phyloP scores from a whole-genome alignment of 2,329 filamentous ascomycete genomes.

The Tolypocladium paradoxum region DNA sequence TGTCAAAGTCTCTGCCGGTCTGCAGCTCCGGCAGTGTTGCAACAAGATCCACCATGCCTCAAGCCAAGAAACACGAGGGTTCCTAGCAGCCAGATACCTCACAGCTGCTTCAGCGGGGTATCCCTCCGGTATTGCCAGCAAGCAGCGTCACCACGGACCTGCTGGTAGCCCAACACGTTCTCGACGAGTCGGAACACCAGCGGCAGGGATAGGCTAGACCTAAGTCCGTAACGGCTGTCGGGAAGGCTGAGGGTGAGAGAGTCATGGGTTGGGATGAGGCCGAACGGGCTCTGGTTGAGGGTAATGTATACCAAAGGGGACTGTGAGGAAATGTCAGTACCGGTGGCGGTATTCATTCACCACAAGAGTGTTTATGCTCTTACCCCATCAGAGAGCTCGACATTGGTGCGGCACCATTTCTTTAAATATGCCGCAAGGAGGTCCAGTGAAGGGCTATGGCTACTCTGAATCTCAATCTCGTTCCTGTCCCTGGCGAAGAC shows the following conservation, averaged over 20 bases:
- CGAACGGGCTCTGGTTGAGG: constrained; percentile 33
- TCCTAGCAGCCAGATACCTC: neutral
- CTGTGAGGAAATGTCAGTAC: constrained; percentile 12
- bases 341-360: neutral
- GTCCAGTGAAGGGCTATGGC: constrained; percentile 34
- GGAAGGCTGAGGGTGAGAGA: constrained; percentile 25
- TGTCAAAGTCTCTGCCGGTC: neutral
- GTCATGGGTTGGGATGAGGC: constrained; percentile 32
- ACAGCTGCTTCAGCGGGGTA: neutral
- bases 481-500: constrained; percentile 16
- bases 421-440: constrained; percentile 34
- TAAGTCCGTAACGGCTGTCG: constrained; percentile 18
- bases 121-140: constrained; percentile 17
- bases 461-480: constrained; percentile 32
- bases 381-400: constrained; percentile 23
- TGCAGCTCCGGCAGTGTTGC: neutral
- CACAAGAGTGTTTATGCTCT: constrained; percentile 1
- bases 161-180: constrained; percentile 32
- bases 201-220: constrained; percentile 28
- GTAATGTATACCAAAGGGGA: constrained; percentile 30
- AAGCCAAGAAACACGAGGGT: neutral
- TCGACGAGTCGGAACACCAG: constrained; percentile 35
- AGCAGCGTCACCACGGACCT: constrained; percentile 10
- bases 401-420: constrained; percentile 35
- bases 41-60: neutral